Percentiles rank a stretch among this genome's conserved stretches.
Evolutionary conservation across 805 yeast genomes (phyloP).

Genomic region (Yarrowia bubula): DNA sequence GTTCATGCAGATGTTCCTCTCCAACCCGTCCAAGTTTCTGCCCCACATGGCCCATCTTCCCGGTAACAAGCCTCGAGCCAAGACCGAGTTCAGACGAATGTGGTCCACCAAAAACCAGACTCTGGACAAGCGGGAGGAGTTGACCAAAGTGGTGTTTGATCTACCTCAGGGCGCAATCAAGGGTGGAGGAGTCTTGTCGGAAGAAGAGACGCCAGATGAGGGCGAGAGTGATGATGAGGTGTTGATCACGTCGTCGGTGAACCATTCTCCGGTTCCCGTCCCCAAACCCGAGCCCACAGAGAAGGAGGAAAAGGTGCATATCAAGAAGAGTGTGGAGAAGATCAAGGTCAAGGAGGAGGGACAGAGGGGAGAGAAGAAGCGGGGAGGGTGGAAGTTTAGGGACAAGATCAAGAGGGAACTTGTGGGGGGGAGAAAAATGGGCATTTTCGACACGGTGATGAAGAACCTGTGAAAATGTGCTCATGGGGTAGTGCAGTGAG

Average conservation of each 20-base stretch:
- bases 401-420: no score
- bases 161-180: neutral
- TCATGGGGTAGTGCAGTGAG: no score
- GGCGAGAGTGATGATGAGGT: neutral
- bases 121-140: neutral
- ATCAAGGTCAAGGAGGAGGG: slow-evolving; percentile 12
- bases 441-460: no score
- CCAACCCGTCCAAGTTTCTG: slow-evolving; percentile 35
- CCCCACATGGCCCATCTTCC: slow-evolving; percentile 27
- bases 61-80: neutral
- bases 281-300: slow-evolving; percentile 31
- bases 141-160: neutral
- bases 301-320: no score
- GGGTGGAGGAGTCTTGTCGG: neutral
- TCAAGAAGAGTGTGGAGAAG: neutral
- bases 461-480: no score
- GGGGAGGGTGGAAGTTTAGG: no score
- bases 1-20: slow-evolving; percentile 38
- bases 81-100: neutral
- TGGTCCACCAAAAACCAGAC: slow-evolving; percentile 4
- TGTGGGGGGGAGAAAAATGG: no score
- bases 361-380: neutral
- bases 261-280: neutral
- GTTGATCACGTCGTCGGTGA: neutral
- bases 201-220: neutral